phyloP scores from a whole-genome alignment of 2,329 filamentous ascomycete genomes.

The Epichloe coenophiala region DNA sequence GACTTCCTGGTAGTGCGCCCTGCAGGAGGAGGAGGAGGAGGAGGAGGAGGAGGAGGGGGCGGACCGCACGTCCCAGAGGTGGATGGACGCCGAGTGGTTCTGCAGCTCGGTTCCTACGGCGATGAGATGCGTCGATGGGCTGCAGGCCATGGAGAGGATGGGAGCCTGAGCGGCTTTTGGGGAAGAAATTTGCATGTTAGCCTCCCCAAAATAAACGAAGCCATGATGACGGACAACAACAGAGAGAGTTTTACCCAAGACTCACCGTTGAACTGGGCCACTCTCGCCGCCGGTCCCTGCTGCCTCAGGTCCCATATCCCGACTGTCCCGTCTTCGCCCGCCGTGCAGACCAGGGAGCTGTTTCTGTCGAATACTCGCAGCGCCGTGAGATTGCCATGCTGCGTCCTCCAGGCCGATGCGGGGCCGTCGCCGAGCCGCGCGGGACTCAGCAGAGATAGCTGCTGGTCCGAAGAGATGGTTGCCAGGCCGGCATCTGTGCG shows the following conservation, averaged over 20 bases:
- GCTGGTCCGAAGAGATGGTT: conserved; percentile 57
- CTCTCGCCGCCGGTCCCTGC: conserved; percentile 23
- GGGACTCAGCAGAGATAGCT: conserved; percentile 52
- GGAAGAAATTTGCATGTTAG: conserved; percentile 8
- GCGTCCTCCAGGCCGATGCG: conserved; percentile 32
- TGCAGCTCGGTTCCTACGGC: conserved; percentile 63
- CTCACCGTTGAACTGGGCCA: conserved; percentile 28
- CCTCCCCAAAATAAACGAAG: neutral
- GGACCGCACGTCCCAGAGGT: conserved; percentile 49
- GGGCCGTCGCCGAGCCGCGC: conserved; percentile 38
- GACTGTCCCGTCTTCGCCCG: conserved; percentile 58
- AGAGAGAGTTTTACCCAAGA: no score
- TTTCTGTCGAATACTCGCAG: conserved; percentile 40
- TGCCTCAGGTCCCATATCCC: conserved; percentile 51
- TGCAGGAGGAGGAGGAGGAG: conserved; percentile 14
- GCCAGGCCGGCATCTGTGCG: conserved; percentile 39
- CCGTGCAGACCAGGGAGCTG: conserved; percentile 47
- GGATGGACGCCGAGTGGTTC: conserved; percentile 46
- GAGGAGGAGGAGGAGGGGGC: conserved; percentile 16
- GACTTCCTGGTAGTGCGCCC: conserved; percentile 46
- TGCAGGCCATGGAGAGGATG: conserved; percentile 54
- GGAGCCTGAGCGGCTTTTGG: conserved; percentile 29
- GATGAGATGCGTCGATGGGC: conserved; percentile 40
- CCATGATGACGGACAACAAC: neutral
- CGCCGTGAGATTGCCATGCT: conserved; percentile 51